phyloP scores from a whole-genome alignment of 352 stramenopile species.

The Globisporangium cederbergense region DNA sequence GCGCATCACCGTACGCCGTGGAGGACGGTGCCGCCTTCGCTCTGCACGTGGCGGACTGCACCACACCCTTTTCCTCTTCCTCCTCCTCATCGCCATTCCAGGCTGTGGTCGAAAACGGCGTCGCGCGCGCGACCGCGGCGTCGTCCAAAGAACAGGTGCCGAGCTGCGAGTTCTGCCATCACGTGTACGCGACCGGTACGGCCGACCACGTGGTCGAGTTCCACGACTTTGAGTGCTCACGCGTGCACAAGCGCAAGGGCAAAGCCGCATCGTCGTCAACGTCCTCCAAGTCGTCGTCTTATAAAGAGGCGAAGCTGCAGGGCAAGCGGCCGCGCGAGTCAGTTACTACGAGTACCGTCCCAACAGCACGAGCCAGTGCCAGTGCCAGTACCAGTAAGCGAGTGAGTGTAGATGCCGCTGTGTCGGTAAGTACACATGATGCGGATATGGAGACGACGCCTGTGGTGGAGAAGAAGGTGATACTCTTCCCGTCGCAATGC shows the following conservation, averaged over 20 bases:
- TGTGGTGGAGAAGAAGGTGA: constrained; percentile 8
- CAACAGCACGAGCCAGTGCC: not conserved
- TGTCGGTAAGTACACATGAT: not conserved
- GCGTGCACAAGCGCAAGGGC: constrained; percentile 37
- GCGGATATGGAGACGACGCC: not conserved
- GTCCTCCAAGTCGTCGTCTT: not conserved
- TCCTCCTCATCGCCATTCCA: not conserved
- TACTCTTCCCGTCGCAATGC: constrained; percentile 54
- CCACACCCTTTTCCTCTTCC: constrained; percentile 7
- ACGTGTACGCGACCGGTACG: constrained; percentile 50
- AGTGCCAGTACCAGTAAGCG: not conserved
- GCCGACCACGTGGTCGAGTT: constrained; percentile 61
- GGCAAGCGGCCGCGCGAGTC: constrained; percentile 34
- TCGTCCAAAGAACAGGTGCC: constrained; percentile 11
- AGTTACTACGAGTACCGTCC: not conserved
- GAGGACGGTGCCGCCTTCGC: constrained; percentile 33
- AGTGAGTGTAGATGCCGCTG: not conserved
- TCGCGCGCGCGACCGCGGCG: constrained; percentile 9
- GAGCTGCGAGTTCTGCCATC: constrained; percentile 57
- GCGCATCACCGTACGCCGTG: constrained; percentile 28
- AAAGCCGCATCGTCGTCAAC: not conserved
- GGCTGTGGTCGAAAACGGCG: constrained; percentile 5
- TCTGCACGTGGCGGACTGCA: constrained; percentile 55
- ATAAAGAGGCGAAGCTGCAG: constrained; percentile 10
- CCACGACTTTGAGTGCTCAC: constrained; percentile 76